A percentile compares a stretch with the other conserved stretches of the same genome.
Evolutionary conservation across 192 early-diverging fungal species (phyloP).

Genomic region (Rhizoclosmatium sp.): DNA sequence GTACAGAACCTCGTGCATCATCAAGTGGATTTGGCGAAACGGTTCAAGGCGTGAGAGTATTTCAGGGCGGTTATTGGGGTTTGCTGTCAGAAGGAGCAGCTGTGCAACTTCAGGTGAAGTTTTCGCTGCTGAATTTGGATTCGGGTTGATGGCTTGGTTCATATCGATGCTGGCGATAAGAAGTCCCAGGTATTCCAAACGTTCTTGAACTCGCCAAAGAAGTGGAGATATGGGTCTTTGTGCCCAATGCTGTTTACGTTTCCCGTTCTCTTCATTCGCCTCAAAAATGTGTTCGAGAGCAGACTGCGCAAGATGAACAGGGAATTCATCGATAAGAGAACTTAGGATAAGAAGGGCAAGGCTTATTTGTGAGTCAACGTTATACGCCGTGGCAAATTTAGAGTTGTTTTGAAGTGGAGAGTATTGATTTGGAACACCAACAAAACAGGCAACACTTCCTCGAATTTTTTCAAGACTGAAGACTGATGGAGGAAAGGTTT

Average conservation of each 20-base stretch:
- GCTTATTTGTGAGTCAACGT: not conserved
- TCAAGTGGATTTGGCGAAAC: not conserved
- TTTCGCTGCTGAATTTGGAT: not conserved
- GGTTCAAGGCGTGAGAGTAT: not conserved
- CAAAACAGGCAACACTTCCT: constrained; percentile 17
- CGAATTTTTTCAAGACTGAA: constrained; percentile 20
- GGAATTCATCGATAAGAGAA: constrained; percentile 25
- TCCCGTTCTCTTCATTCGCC: constrained; percentile 7
- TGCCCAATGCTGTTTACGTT: constrained; percentile 30
- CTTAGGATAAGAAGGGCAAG: constrained; percentile 12
- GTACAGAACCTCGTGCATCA: constrained; percentile 4
- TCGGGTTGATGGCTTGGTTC: not conserved
- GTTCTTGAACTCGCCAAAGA: constrained; percentile 33
- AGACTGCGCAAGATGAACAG: constrained; percentile 15
- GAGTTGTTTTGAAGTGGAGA: not conserved
- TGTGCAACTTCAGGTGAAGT: not conserved
- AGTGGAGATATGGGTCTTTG: constrained; percentile 34
- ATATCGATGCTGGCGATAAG: constrained; percentile 17
- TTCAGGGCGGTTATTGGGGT: not conserved
- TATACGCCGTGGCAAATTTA: not conserved
- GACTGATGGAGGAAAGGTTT: constrained; percentile 12
- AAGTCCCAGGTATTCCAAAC: constrained; percentile 27
- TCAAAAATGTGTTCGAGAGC: constrained; percentile 26
- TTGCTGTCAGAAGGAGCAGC: not conserved
- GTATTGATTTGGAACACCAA: constrained; percentile 2